Conservation (phyloP, 129 eudicot species). For the Apium graveolens region DNA sequence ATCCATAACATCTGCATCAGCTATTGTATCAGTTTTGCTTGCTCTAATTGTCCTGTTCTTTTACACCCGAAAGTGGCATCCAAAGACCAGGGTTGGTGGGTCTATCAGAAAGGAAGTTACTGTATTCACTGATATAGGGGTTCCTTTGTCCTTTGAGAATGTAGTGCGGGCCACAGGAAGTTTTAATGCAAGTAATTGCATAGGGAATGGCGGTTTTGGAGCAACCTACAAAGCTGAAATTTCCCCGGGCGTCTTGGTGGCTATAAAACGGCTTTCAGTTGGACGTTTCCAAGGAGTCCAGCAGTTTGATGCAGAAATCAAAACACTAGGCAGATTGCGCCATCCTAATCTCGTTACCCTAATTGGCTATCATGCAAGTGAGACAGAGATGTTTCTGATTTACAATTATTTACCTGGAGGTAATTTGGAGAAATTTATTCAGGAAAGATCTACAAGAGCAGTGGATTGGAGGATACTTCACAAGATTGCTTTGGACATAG, state of each 20-base stretch:
- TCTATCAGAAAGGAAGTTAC: slow-evolving; percentile 59
- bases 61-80: slow-evolving; percentile 69
- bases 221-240: slow-evolving; percentile 89
- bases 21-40: slow-evolving; percentile 62
- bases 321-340: slow-evolving; percentile 72
- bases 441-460: slow-evolving; percentile 66
- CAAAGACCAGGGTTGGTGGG: slow-evolving; percentile 50
- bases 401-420: slow-evolving; percentile 85
- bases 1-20: slow-evolving; percentile 67
- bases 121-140: slow-evolving; percentile 62
- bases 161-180: slow-evolving; percentile 71
- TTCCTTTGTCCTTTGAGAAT: slow-evolving; percentile 67
- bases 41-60: slow-evolving; percentile 68
- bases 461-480: slow-evolving; percentile 80
- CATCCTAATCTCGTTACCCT: slow-evolving; percentile 81
- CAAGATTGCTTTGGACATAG: slow-evolving; percentile 77
- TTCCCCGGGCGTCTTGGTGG: slow-evolving; percentile 69
- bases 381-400: slow-evolving; percentile 82
- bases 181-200: slow-evolving; percentile 83
- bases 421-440: slow-evolving; percentile 76
- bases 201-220: slow-evolving; percentile 91
- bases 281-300: slow-evolving; percentile 91
- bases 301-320: slow-evolving; percentile 85
- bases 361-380: slow-evolving; percentile 87
- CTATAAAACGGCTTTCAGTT: slow-evolving; percentile 67